Conservation (phyloP, 495 filamentous ascomycete genomes). For the Talaromyces wortmannii region DNA sequence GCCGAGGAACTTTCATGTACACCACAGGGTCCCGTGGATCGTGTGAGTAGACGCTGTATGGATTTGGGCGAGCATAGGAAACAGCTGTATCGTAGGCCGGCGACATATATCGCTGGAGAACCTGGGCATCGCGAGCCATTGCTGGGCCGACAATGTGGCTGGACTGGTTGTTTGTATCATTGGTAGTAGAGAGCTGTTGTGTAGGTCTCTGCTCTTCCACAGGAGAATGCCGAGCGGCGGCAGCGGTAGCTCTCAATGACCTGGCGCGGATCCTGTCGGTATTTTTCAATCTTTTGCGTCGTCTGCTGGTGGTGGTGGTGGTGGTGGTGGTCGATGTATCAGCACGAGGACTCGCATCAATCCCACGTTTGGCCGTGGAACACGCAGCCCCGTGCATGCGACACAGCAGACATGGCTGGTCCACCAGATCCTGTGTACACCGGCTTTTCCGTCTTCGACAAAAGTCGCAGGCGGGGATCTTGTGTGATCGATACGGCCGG, state of each 20-base stretch:
- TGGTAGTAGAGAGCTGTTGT: not conserved
- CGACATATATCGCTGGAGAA: slow-evolving; percentile 23
- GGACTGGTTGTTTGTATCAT: slow-evolving; percentile 3
- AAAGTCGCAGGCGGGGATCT: slow-evolving; percentile 20
- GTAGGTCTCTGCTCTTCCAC: slow-evolving; percentile 5
- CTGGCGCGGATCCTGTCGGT: no score
- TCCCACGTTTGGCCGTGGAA: not conserved
- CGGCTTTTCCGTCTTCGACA: slow-evolving; percentile 22
- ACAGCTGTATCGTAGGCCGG: slow-evolving; percentile 3
- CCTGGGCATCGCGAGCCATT: slow-evolving; percentile 18
- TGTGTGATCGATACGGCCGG: slow-evolving; percentile 24
- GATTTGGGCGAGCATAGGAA: slow-evolving; percentile 2
- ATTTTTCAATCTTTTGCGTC: no score
- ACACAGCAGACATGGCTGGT: slow-evolving; percentile 18
- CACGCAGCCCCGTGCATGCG: slow-evolving; percentile 11
- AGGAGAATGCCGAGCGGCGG: slow-evolving; percentile 10
- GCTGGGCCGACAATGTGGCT: slow-evolving; percentile 16
- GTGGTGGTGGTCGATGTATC: slow-evolving; percentile 3
- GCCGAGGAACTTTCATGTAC: slow-evolving; percentile 12
- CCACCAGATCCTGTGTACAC: slow-evolving; percentile 13
- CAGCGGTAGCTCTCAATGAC: not conserved
- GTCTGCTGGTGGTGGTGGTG: slow-evolving; percentile 1
- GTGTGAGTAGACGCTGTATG: slow-evolving; percentile 3
- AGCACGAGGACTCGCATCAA: not conserved
- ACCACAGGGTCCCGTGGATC: slow-evolving; percentile 11